Evolutionary conservation across 768 basidiomycete genomes (phyloP).

Genomic region (Trametes sanguinea): DNA sequence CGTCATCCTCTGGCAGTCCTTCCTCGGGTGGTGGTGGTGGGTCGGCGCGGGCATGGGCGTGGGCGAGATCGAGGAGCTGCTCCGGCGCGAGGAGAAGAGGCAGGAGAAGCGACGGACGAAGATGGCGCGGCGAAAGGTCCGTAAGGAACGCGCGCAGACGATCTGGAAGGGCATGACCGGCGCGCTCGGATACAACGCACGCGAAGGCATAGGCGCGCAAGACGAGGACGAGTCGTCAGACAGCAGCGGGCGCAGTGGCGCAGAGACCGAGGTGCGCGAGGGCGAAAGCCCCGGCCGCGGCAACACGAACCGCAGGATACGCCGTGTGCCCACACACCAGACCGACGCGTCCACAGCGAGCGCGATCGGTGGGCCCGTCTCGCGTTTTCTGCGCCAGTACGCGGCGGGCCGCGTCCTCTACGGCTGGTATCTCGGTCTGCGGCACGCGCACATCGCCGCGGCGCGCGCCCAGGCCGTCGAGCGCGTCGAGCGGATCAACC

Average conservation of each 20-base stretch:
- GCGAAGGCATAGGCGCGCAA: neutral
- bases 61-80: slow-evolving; percentile 66
- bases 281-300: neutral
- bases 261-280: neutral
- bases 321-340: neutral
- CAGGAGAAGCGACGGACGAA: slow-evolving; percentile 48
- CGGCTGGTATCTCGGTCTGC: slow-evolving; percentile 59
- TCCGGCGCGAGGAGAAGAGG: slow-evolving; percentile 54
- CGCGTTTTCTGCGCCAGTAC: slow-evolving; percentile 16
- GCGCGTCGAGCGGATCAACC: slow-evolving; percentile 64
- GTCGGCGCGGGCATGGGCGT: slow-evolving; percentile 89
- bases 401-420: slow-evolving; percentile 38
- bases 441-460: slow-evolving; percentile 71
- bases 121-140: slow-evolving; percentile 49
- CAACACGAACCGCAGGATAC: neutral
- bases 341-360: slow-evolving; percentile 4
- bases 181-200: slow-evolving; percentile 38
- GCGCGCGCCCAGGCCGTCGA: slow-evolving; percentile 72
- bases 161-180: slow-evolving; percentile 62
- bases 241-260: slow-evolving; percentile 3
- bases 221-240: slow-evolving; percentile 15
- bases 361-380: slow-evolving; percentile 9
- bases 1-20: slow-evolving; percentile 95
- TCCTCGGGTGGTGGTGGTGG: slow-evolving; percentile 99
- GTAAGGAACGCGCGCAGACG: slow-evolving; percentile 53